Evolutionary conservation across 108 stramenopile genomes (phyloP).

Genomic region (Asterionellopsis glacialis): DNA sequence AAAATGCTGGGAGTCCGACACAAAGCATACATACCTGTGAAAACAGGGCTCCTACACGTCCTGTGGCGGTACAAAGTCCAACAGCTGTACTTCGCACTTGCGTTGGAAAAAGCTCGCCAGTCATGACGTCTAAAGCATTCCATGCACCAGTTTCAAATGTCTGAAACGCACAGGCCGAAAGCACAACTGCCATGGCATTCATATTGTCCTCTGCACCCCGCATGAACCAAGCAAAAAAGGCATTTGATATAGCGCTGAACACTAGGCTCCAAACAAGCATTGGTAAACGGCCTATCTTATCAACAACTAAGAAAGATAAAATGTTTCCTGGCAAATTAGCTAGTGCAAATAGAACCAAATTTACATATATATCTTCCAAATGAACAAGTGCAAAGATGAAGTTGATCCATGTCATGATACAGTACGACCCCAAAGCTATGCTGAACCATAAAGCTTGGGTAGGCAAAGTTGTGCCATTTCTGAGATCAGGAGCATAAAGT

Average conservation of each 20-base stretch:
- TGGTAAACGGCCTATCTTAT: conserved; percentile 39
- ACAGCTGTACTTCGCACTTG: conserved; percentile 63
- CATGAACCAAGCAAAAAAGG: conserved; percentile 48
- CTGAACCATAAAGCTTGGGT: conserved; percentile 73
- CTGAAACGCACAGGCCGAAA: conserved; percentile 69
- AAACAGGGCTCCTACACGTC: conserved; percentile 69
- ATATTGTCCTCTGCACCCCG: conserved; percentile 12
- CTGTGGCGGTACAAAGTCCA: conserved; percentile 73
- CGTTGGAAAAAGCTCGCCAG: conserved; percentile 74
- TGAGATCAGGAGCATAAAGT: conserved; percentile 42
- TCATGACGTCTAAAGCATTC: conserved; percentile 72
- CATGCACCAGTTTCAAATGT: conserved; percentile 62
- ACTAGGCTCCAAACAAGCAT: conserved; percentile 50
- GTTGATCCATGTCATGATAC: conserved; percentile 81
- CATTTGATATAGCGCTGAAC: conserved; percentile 35
- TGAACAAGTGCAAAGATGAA: conserved; percentile 66
- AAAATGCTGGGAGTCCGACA: too few species aligned
- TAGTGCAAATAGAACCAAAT: conserved; percentile 69
- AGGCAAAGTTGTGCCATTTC: conserved; percentile 47
- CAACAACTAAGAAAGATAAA: conserved; percentile 44
- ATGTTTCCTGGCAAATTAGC: conserved; percentile 74
- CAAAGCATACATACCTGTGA: background rate
- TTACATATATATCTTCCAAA: conserved; percentile 66
- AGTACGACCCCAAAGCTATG: conserved; percentile 69
- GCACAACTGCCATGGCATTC: conserved; percentile 37